These are phyloP conservation scores for Poteriospumella lacustris DNA, from an alignment of 108 stramenopile species.

Conservation along the genomic window DNA sequence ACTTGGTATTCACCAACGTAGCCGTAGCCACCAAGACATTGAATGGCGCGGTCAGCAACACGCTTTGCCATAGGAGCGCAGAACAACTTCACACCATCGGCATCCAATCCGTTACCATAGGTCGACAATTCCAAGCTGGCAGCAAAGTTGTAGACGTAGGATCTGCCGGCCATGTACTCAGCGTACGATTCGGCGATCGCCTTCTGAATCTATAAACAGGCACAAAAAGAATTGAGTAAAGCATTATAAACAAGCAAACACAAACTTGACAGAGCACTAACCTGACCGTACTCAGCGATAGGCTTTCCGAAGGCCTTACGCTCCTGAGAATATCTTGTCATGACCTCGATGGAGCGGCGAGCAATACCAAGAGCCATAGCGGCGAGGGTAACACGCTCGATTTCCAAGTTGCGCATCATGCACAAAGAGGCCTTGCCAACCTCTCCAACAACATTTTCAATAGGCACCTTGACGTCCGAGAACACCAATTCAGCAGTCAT, in stretches of 20 bases:
- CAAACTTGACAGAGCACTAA: neutral
- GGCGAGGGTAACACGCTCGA: constrained; percentile 88
- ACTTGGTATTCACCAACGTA: constrained; percentile 96
- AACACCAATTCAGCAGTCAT: constrained; percentile 96
- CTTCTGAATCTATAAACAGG: constrained; percentile 62
- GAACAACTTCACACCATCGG: constrained; percentile 95
- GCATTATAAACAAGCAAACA: neutral
- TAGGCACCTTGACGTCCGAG: constrained; percentile 78
- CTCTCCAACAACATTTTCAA: constrained; percentile 75
- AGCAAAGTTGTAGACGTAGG: constrained; percentile 81
- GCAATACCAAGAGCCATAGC: constrained; percentile 94
- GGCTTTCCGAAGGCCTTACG: constrained; percentile 82
- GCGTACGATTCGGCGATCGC: constrained; percentile 89
- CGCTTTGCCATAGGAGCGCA: constrained; percentile 89
- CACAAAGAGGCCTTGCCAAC: constrained; percentile 81
- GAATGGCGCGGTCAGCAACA: constrained; percentile 91
- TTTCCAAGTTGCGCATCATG: constrained; percentile 99
- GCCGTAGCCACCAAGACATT: constrained; percentile 89
- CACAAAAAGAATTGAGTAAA: neutral
- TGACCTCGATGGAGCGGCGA: constrained; percentile 79
- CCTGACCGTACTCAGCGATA: constrained; percentile 77
- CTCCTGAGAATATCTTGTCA: constrained; percentile 78
- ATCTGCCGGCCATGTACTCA: constrained; percentile 78
- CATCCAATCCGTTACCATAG: constrained; percentile 66
- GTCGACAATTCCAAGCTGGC: constrained; percentile 68